Evolutionary conservation across 495 filamentous ascomycete species (phyloP), one percentile per base, ranked within the genome.

Genomic region (Aspergillus kassunensis): DNA sequence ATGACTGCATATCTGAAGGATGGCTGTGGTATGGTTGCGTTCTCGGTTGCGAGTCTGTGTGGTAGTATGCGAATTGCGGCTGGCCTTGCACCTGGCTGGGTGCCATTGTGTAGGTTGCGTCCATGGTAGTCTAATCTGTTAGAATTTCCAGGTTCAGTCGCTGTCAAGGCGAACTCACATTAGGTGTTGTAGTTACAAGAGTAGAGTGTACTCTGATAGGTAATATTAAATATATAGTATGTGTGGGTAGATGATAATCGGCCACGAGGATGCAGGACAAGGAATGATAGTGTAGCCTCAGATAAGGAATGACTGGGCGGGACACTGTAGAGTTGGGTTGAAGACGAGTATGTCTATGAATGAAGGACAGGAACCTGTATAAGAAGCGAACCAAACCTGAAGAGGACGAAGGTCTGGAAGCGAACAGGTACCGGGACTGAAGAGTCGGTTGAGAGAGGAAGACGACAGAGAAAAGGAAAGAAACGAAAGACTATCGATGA

Each of bases 61-160:
- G 86, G 73, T 96, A 97, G 78, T 92, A 96, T 82, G 88, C 91
- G 79, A 95, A 97, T 15, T 87, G 75, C 46, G 88, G 78, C 63
- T 89, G 88, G 37, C 83, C 87, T 77, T 87, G 86, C 63, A 77
- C 53, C 76, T 31, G 33, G 30, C 62, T 43, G 61, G 67, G 60
- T 67, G 62, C 60, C 56, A 81, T 70, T 49, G 73, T 64, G 63
- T 85, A 84, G 63, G 77, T 70, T 57, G 73, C 67, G 61, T 82
- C 81, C 81, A 85, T 84, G n/a, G n/a, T n/a, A n/a, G n/a, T n/a
- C n/a, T n/a, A n/a, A n/a, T n/a, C n/a, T n/a, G n/a, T n/a, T n/a
- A n/a, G n/a, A n/a, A n/a, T n/a, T n/a, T n/a, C n/a, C n/a, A n/a
- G n/a, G n/a, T n/a, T n/a, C n/a, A n/a, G n/a, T n/a, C n/a, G n/a